phyloP scores from a whole-genome alignment of 2,329 filamentous ascomycete genomes.

The Hirsutella thompsonii region DNA sequence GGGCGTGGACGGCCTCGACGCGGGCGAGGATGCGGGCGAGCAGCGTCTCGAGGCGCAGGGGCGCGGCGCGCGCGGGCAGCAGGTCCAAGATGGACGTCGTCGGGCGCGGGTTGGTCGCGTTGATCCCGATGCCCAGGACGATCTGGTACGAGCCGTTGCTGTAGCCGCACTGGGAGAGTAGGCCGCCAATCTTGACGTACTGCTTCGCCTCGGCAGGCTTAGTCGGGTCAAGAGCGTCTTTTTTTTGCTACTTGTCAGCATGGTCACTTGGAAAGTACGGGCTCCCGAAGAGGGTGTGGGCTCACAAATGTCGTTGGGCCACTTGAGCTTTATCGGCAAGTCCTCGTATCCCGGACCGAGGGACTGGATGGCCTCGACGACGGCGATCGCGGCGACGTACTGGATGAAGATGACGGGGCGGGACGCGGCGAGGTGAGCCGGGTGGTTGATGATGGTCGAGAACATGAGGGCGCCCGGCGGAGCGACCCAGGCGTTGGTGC shows the following conservation, averaged over 20 bases:
- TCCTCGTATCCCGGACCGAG: constrained; percentile 67
- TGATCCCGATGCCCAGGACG: constrained; percentile 77
- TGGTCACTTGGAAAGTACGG: too few relatives aligned
- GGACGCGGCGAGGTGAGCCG: constrained; percentile 53
- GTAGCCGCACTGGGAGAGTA: constrained; percentile 83
- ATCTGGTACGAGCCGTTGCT: constrained; percentile 66
- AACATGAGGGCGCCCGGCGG: constrained; percentile 79
- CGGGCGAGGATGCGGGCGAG: constrained; percentile 67
- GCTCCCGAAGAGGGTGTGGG: constrained; percentile 2
- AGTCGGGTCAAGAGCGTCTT: constrained; percentile 53
- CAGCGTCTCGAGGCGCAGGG: constrained; percentile 65
- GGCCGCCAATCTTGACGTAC: constrained; percentile 87
- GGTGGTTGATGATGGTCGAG: constrained; percentile 77
- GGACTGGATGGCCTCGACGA: constrained; percentile 67
- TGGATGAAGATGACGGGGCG: constrained; percentile 88
- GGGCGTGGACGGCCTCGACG: constrained; percentile 64
- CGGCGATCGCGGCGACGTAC: constrained; percentile 80
- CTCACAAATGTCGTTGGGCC: constrained; percentile 87
- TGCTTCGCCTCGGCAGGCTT: constrained; percentile 29
- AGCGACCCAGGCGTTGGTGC: constrained; percentile 88
- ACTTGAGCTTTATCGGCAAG: constrained; percentile 79
- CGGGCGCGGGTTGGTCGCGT: constrained; percentile 70
- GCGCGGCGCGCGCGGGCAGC: constrained; percentile 34
- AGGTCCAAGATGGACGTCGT: constrained; percentile 78
- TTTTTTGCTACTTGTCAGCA: too few relatives aligned